Evolutionary conservation across 805 yeast species (phyloP), one percentile per base, ranked within the genome.

Genomic region (Metschnikowia lochheadii): DNA sequence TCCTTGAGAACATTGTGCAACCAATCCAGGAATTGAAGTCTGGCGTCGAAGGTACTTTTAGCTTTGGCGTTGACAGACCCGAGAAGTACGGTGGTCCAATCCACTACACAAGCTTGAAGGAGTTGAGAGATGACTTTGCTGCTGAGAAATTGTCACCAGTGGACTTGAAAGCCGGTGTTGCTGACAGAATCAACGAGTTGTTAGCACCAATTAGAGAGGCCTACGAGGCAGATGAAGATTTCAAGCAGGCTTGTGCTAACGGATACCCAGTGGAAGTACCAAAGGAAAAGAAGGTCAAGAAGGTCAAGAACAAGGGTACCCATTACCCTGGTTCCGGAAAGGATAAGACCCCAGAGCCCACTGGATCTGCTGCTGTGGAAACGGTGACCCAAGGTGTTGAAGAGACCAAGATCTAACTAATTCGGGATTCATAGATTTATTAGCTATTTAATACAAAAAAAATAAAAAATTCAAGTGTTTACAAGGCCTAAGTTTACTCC

Each of bases 81-180:
- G 99, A 94, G 68, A 85, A 94, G 72, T 94, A 89, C 68, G 99
- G 99, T 59, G 99, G 99, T 46, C 85, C 96, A 58, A 77, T 94
- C 51, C 75, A 84, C 44, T 94, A 82, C 79, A 65, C 64, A 39
- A 75, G 87, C 17, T 75, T 89, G 58, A 90, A 81, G 17, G 79
- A 81, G 36, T 74, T 94, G 62, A 85, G 85, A 65, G 71, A 72
- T 35, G 96, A 86, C 59, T 94, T 78, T 71, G 84, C 79, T 41
- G 77, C 79, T 31, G 87, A 86, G 66, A 81, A 81, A 65, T 79
- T 94, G 61, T 80, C 94, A 35, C 98, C 99, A 31, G 94, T 89
- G 31, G 99, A 94, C 69, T 84, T 94, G 69, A 94, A 94, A 70
- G 70, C 84, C 4, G 99, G 99, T 69, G 92, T 92, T 48, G 76